Base-by-base conservation (phyloP, 2,329 filamentous ascomycete species). In the Cytospora piceicola region DNA sequence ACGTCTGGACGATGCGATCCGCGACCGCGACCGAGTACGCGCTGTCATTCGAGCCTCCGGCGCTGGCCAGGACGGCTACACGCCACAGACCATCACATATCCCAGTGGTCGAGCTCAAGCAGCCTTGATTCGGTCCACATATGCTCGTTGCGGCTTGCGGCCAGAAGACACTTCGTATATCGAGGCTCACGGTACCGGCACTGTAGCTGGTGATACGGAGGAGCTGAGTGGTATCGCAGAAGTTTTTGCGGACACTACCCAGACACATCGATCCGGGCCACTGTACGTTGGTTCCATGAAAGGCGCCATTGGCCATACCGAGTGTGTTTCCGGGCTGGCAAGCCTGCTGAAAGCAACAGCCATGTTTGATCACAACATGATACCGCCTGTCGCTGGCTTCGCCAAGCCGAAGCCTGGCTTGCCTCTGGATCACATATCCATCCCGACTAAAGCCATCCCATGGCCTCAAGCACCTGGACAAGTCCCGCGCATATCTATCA, bases 51-150 rank as follows among this genome's bases (percentile, higher is more conserved):
- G 71, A 4, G 72, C 63, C 17, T 73, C 72, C 1, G 71, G 64
- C 5, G 55, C 71, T 29, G 76, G 75, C 56, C 68, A 71, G 42
- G 78, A 72, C 49, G 71, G 70, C 12, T 65, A 70, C 29, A 77
- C 73, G 3, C 39, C 63, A 6, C 78, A 77, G 0, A 73, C 73
- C 3, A 74, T 78, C 49, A 77, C 76, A 0, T 75, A 82, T 39
- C 82, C 82, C 0, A 81, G 68, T 52, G 55, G 65, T 0, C 56
- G 66, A 0, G 72, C 73, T 0, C 80, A 81, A 49, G 74, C 70
- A 24, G 62, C 59, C 1, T 58, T 78, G 2, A 78, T 79, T 15
- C 64, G 74, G 0, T 64, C 62, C 36, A 73, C 73, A 0, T 79
- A 79, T 59, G 46, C 59, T 1, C 63, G 63, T 11, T 74, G 75